Conservation (phyloP, 208 protist genomes). For the Naegleria fowleri region DNA sequence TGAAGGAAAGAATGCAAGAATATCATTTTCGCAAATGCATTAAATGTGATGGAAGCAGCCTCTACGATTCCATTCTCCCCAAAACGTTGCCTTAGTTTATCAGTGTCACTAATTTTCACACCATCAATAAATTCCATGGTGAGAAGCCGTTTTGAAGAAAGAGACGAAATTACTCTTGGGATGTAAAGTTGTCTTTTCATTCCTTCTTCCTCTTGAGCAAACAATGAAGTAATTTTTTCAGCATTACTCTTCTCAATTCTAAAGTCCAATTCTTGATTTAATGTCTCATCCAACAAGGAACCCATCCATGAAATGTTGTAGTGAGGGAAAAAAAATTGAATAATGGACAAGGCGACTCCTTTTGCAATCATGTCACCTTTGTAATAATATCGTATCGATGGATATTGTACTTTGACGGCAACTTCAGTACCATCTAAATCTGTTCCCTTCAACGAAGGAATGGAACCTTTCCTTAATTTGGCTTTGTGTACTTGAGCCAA, state of each 20-base stretch:
- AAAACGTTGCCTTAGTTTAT: background rate
- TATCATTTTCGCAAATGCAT: slow-evolving; percentile 45
- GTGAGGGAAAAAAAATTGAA: background rate
- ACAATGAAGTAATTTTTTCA: slow-evolving; percentile 8
- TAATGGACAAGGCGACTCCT: slow-evolving; percentile 2
- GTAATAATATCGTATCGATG: slow-evolving; percentile 28
- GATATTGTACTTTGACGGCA: slow-evolving; percentile 55
- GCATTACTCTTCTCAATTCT: slow-evolving; percentile 16
- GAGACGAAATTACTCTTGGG: slow-evolving; percentile 26
- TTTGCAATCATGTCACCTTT: slow-evolving; percentile 40
- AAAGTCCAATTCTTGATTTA: slow-evolving; percentile 26
- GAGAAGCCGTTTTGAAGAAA: slow-evolving; percentile 47
- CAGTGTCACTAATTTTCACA: slow-evolving; percentile 25
- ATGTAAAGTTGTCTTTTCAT: slow-evolving; percentile 46
- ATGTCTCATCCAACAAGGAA: background rate
- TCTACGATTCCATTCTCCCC: background rate
- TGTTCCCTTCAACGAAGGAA: background rate
- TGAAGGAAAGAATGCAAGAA: slow-evolving; percentile 56
- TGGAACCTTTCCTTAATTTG: background rate
- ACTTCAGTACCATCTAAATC: slow-evolving; percentile 36
- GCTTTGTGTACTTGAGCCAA: background rate
- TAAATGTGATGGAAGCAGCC: background rate
- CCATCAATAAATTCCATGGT: slow-evolving; percentile 61
- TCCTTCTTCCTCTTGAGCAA: slow-evolving; percentile 17
- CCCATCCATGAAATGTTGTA: background rate